Percentiles rank a stretch among this genome's conserved stretches.
Conservation (phyloP, 2,329 filamentous ascomycete species). For the Fusarium sp. region DNA sequence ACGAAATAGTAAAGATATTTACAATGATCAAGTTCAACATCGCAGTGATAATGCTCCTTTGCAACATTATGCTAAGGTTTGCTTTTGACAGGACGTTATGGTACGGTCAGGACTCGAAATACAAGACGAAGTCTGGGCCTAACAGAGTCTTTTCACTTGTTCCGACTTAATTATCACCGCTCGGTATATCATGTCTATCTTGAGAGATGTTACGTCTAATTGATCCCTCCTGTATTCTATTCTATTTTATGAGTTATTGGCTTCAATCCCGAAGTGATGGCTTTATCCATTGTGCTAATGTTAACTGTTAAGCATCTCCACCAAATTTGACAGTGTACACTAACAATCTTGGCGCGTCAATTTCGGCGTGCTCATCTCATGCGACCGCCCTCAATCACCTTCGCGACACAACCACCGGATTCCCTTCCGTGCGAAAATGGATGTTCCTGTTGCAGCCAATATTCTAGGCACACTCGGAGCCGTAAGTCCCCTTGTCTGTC, state of each 20-base stretch:
- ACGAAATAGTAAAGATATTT: background rate
- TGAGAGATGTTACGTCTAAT: fast-evolving
- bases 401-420: background rate
- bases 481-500: slow-evolving; percentile 45
- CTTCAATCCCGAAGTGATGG: background rate
- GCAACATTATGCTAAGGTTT: fast-evolving
- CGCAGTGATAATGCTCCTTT: fast-evolving
- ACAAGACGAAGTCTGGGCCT: background rate
- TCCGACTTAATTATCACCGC: background rate
- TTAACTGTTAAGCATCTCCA: slow-evolving; percentile 2
- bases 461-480: slow-evolving; percentile 68
- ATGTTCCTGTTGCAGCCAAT: slow-evolving; percentile 64
- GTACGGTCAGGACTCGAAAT: background rate
- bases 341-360: slow-evolving; percentile 17
- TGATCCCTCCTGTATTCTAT: background rate
- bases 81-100: background rate
- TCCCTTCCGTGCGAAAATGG: slow-evolving; percentile 50
- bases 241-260: background rate
- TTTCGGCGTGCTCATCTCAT: background rate
- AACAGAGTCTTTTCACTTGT: background rate
- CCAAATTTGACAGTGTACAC: background rate
- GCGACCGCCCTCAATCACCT: background rate
- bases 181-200: background rate
- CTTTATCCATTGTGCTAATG: background rate
- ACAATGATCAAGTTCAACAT: background rate